phyloP scores from a whole-genome alignment of 768 basidiomycete genomes.

The Boletus rubroflammeus region DNA sequence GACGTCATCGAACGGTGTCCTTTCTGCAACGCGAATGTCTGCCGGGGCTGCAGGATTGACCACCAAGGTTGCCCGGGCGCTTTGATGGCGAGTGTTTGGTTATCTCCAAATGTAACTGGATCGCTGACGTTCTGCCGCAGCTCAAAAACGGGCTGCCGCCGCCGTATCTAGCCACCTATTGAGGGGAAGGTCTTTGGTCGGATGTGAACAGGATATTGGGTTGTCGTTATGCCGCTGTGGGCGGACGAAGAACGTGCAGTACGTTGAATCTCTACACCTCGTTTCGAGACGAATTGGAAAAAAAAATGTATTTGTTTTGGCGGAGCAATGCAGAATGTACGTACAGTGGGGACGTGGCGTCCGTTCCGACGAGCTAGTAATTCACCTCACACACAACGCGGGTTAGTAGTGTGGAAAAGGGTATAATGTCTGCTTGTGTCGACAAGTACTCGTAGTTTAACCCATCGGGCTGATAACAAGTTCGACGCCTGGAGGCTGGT shows the following conservation, averaged over 20 bases:
- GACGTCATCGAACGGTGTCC: not conserved
- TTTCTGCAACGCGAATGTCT: not conserved
- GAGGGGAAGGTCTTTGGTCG: not conserved
- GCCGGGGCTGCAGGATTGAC: not conserved
- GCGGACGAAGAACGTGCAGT: not conserved
- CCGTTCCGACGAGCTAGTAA: not conserved
- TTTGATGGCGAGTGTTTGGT: not conserved
- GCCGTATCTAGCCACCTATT: not conserved
- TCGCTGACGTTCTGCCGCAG: not conserved
- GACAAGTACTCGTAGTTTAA: no score
- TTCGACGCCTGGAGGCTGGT: no score
- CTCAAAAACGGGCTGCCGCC: not conserved
- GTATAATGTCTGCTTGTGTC: no score
- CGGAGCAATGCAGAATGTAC: not conserved
- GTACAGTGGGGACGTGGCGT: not conserved
- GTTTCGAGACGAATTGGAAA: not conserved
- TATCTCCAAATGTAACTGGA: not conserved
- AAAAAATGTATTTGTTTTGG: not conserved
- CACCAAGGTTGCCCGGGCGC: not conserved
- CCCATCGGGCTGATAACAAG: no score
- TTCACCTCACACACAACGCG: not conserved
- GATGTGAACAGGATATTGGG: no score
- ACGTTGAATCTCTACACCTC: not conserved
- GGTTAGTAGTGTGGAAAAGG: no score
- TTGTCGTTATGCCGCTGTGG: not conserved